These are phyloP conservation scores for Auxenochlorella pyrenoidosa DNA, from an alignment of 139 green algal species.

Conservation along the genomic window DNA sequence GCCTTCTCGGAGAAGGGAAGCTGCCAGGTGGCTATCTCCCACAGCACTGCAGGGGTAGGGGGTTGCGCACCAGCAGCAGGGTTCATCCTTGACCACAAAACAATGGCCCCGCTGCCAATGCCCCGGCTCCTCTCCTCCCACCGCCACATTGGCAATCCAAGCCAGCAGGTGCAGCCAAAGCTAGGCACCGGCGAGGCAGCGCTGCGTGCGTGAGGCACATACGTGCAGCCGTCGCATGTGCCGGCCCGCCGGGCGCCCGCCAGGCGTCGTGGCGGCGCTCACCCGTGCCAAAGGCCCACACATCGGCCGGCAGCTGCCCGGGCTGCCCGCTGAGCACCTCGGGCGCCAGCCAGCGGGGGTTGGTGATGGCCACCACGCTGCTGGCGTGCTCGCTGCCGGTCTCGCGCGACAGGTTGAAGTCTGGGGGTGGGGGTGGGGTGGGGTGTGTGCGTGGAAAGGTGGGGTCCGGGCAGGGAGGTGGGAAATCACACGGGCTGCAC, in stretches of 20 bases:
- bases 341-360: conserved; percentile 53
- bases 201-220: too few relatives aligned
- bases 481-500: too few relatives aligned
- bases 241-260: too few relatives aligned
- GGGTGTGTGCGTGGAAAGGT: too few relatives aligned
- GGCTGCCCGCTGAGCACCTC: conserved; percentile 52
- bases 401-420: conserved; percentile 61
- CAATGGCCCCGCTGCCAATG: neutral
- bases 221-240: too few relatives aligned
- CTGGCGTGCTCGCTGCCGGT: conserved; percentile 19
- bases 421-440: neutral
- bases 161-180: too few relatives aligned
- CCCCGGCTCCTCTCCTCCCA: neutral
- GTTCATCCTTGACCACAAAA: too few relatives aligned
- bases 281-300: conserved; percentile 60
- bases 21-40: neutral
- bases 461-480: too few relatives aligned
- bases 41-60: neutral
- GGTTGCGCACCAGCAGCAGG: neutral
- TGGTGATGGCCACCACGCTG: conserved; percentile 46
- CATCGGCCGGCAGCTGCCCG: conserved; percentile 49
- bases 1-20: neutral
- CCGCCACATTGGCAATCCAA: too few relatives aligned
- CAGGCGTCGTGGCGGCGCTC: too few relatives aligned
- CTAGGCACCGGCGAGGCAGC: too few relatives aligned